Evolutionary conservation across 768 basidiomycete species (phyloP), one percentile per base, ranked within the genome.

Genomic region (Mrakia hoshinonis): DNA sequence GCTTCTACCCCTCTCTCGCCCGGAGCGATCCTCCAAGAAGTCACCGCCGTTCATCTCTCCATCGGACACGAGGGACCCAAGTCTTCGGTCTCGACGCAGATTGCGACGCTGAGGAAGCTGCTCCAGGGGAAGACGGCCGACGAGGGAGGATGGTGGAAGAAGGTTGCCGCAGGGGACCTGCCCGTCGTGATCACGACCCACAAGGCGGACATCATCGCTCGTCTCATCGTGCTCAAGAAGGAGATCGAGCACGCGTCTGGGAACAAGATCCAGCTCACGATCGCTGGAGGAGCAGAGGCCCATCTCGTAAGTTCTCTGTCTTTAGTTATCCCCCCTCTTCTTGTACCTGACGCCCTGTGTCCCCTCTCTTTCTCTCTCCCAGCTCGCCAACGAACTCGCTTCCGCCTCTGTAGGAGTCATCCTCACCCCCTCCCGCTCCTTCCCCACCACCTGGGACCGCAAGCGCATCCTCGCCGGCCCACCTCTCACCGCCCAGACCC

Each of bases 371-470:
- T 12, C 39, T 9, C 20, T 13, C 20, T 77, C 90, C 13, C 79
- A 80, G 77, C 70, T 94, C 29, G 91, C 90, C 0, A 82, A 85
- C 67, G 84, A 91, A 73, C 83, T 94, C 31, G 88, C 85, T 0
- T 75, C 82, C 31, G 87, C 89, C 2, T 81, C 83, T 15, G 81
- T 92, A 49, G 89, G 90, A 29, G 85, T 93, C 38, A 85, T 94
- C 74, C 75, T 91, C 31, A 79, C 82, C 4, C 87, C 88, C 1
- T 75, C 86, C 2, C 81, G 90, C 66, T 83, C 90, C 6, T 91
- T 87, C 82, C 92, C 93, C 0, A 75, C 76, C 36, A 67, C 76
- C 9, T 96, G 92, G 92, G 88, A 89, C 74, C 78, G 81, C 70
- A 81, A 81, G 58, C 81, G 89, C 69, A 85, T 87, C 51, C 55